Conservation (phyloP, 495 filamentous ascomycete species). For the Parmelia sp. region DNA sequence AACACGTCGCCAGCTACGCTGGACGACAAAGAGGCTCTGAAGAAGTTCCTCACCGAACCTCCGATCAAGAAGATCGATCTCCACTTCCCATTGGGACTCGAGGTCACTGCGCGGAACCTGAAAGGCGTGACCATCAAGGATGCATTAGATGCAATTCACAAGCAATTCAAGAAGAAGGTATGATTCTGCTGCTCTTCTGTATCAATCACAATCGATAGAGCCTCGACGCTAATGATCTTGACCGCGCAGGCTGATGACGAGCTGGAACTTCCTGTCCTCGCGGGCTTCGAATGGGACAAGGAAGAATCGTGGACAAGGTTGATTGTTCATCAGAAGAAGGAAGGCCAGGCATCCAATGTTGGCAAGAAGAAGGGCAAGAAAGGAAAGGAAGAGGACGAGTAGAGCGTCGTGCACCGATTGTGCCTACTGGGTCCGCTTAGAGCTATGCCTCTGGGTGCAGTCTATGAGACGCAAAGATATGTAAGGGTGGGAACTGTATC, state of each 20-base stretch:
- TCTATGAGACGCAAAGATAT: not conserved
- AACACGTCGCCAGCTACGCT: constrained; percentile 72
- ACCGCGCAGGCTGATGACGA: constrained; percentile 73
- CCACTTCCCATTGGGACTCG: constrained; percentile 77
- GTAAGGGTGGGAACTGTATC: not conserved
- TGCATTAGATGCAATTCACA: constrained; percentile 86
- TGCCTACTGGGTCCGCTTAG: not conserved
- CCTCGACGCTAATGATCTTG: constrained; percentile 19
- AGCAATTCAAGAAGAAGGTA: constrained; percentile 91
- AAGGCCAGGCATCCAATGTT: constrained; percentile 45
- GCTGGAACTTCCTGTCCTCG: constrained; percentile 71
- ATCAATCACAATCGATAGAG: not conserved
- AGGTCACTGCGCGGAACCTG: constrained; percentile 80
- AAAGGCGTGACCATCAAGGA: constrained; percentile 95
- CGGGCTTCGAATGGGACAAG: constrained; percentile 92
- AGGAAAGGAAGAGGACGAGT: constrained; percentile 16
- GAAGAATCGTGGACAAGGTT: constrained; percentile 72
- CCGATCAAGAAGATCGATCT: constrained; percentile 91
- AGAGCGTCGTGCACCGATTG: not conserved
- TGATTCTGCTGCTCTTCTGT: not conserved
- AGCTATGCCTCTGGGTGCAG: not conserved
- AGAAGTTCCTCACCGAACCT: constrained; percentile 70
- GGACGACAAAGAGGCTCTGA: constrained; percentile 75
- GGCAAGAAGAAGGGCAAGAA: constrained; percentile 58
- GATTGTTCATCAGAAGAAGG: constrained; percentile 75